Evolutionary conservation across 2,329 filamentous ascomycete species (phyloP).

Genomic region (Scedosporium minutisporum): DNA sequence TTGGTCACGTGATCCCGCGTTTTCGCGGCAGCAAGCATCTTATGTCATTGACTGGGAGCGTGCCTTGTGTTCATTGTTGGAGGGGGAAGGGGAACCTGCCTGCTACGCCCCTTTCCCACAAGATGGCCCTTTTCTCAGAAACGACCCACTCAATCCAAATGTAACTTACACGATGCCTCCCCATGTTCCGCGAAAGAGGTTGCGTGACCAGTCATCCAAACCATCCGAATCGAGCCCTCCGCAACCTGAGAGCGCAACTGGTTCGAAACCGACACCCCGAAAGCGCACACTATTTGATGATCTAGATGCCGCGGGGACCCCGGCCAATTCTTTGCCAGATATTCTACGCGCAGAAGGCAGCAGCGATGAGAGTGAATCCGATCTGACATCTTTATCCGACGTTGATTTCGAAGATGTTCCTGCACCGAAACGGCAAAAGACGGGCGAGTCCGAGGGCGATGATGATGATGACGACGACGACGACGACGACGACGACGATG

Average conservation of each 20-base stretch:
- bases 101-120: too few relatives aligned
- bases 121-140: too few relatives aligned
- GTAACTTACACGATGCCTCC: conserved; percentile 49
- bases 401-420: conserved; percentile 42
- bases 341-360: conserved; percentile 27
- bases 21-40: background rate
- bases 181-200: conserved; percentile 55
- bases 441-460: conserved; percentile 16
- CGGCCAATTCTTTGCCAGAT: conserved; percentile 30
- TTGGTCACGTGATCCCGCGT: conserved; percentile 3
- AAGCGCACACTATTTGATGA: conserved; percentile 54
- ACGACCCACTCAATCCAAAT: background rate
- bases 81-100: too few relatives aligned
- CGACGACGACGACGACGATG: conserved; percentile 48
- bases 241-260: conserved; percentile 12
- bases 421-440: conserved; percentile 31
- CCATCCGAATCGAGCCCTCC: background rate
- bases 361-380: conserved; percentile 22
- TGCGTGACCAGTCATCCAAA: conserved; percentile 29
- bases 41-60: background rate
- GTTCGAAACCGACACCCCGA: conserved; percentile 20
- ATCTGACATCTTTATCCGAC: conserved; percentile 45
- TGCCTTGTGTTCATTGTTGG: too few relatives aligned
- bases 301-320: conserved; percentile 40
- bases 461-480: conserved; percentile 39